Evolutionary conservation across 345 rosid genomes (phyloP).

Genomic region (Diplotaxis tenuifolia): DNA sequence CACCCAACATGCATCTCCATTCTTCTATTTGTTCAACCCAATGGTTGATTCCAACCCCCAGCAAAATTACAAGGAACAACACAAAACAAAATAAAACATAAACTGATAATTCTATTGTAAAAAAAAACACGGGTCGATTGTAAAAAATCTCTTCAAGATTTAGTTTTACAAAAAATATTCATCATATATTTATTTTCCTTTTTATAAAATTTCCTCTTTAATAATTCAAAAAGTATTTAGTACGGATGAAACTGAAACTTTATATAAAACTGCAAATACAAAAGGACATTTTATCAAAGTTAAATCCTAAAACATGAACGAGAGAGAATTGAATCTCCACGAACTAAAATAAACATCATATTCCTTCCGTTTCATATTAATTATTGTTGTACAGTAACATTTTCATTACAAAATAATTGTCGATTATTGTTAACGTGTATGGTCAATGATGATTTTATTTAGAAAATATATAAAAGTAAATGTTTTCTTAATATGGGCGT

Average conservation of each 20-base stretch:
- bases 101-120: background rate
- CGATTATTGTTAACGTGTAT: too few relatives aligned
- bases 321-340: background rate
- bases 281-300: background rate
- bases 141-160: background rate
- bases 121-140: background rate
- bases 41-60: background rate
- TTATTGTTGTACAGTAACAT: too few relatives aligned
- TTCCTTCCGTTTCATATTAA: too few relatives aligned
- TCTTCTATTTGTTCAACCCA: background rate
- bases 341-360: background rate
- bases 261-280: background rate
- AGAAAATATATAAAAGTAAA: too few relatives aligned
- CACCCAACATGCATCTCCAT: slow-evolving; percentile 10
- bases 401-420: too few relatives aligned
- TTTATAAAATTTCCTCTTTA: background rate
- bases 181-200: background rate
- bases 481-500: too few relatives aligned
- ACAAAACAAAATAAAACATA: background rate
- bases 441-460: too few relatives aligned
- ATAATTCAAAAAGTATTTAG: background rate
- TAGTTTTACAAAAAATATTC: background rate
- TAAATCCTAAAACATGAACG: background rate
- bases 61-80: background rate
- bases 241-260: background rate